phyloP scores from a whole-genome alignment of 306 rosid genomes.

The Acacia confusa region DNA sequence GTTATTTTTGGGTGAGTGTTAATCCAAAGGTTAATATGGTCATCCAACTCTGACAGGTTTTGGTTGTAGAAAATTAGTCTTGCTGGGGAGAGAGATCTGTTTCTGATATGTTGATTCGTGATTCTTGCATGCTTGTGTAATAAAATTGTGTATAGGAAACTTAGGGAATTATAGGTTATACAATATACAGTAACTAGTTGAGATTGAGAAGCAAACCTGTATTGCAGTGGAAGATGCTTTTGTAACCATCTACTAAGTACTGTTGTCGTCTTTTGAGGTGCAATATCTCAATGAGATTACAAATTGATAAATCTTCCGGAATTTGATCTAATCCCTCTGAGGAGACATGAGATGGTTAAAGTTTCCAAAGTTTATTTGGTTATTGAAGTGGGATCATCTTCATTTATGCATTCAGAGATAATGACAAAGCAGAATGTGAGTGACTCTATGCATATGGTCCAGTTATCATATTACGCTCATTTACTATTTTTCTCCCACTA shows the following conservation, averaged over 20 bases:
- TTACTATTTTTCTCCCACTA: too few relatives aligned
- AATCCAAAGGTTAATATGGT: slow-evolving; percentile 27
- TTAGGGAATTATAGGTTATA: slow-evolving; percentile 54
- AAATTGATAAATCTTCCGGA: neutral
- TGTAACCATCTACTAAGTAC: slow-evolving; percentile 26
- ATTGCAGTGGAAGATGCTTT: slow-evolving; percentile 25
- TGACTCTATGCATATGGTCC: neutral
- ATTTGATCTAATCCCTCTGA: neutral
- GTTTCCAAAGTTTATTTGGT: neutral
- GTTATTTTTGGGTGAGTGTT: slow-evolving; percentile 19
- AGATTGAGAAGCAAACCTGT: slow-evolving; percentile 50
- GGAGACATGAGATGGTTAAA: neutral
- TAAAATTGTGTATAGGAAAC: slow-evolving; percentile 63
- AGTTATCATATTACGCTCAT: neutral
- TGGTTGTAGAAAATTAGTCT: slow-evolving; percentile 14
- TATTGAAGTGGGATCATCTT: neutral
- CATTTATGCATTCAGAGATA: neutral
- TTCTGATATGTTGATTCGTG: slow-evolving; percentile 49
- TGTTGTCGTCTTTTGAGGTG: slow-evolving; percentile 12
- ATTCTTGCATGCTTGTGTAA: slow-evolving; percentile 67
- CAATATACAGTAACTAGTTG: slow-evolving; percentile 40
- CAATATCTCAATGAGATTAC: slow-evolving; percentile 4
- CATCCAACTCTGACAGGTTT: slow-evolving; percentile 38
- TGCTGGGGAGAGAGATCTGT: slow-evolving; percentile 27
- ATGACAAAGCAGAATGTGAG: neutral